Conservation (phyloP, 2,329 filamentous ascomycete genomes). For the Apiospora kogelbergensis region DNA sequence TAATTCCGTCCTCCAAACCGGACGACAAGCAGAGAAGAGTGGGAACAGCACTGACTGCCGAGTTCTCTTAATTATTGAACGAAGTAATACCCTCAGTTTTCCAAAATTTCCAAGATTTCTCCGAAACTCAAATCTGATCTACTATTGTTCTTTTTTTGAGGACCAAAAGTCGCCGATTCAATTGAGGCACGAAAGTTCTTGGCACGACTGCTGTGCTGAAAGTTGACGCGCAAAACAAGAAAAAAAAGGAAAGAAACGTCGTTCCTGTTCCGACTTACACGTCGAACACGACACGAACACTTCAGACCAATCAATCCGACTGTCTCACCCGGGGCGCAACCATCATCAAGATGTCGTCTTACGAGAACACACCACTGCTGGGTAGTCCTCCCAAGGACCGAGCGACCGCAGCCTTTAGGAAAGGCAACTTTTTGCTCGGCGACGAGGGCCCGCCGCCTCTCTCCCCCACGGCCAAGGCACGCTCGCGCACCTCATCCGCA, state of each 20-base stretch:
- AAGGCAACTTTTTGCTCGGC: conserved; percentile 18
- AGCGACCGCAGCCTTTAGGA: conserved; percentile 14
- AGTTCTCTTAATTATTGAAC: background rate
- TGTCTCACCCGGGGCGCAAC: background rate
- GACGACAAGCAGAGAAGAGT: background rate
- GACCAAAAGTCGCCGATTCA: background rate
- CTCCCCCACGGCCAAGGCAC: conserved; percentile 26
- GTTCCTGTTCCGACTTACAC: background rate
- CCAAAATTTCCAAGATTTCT: background rate
- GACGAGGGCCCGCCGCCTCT: conserved; percentile 25
- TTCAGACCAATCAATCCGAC: background rate
- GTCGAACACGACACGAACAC: background rate
- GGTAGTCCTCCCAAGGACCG: conserved; percentile 23
- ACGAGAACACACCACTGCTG: conserved; percentile 9
- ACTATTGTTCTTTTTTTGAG: background rate
- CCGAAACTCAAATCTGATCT: background rate
- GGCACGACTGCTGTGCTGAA: background rate
- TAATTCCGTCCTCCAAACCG: no score
- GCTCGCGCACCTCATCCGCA: conserved; percentile 29
- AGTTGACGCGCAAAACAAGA: no score
- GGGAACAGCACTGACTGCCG: background rate
- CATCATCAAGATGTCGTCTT: conserved; percentile 13
- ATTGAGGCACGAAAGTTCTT: background rate
- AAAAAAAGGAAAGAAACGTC: background rate
- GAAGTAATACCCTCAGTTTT: background rate